phyloP scores from a whole-genome alignment of 2,329 filamentous ascomycete genomes.

The Microascus cirrosus region DNA sequence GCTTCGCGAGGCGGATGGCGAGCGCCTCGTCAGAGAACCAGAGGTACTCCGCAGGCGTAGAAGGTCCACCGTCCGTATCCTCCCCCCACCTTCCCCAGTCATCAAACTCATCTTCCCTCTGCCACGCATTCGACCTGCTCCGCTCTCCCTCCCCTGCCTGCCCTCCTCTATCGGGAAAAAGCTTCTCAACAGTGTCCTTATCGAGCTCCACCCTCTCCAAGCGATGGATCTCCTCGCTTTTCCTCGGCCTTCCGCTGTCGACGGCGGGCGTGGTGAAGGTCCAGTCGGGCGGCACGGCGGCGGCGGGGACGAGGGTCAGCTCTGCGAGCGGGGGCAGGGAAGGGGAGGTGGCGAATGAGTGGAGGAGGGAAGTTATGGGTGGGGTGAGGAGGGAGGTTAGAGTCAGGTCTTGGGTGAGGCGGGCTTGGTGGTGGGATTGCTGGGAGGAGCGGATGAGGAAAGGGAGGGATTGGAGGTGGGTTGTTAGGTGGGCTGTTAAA shows the following conservation, averaged over 20 bases:
- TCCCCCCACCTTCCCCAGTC: slow-evolving; percentile 34
- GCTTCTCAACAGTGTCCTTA: background rate
- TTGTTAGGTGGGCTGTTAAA: slow-evolving; percentile 18
- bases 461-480: slow-evolving; percentile 24
- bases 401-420: slow-evolving; percentile 24
- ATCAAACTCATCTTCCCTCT: slow-evolving; percentile 21
- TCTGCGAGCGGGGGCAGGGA: slow-evolving; percentile 23
- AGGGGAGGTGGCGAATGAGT: slow-evolving; percentile 21
- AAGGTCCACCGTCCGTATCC: slow-evolving; percentile 3
- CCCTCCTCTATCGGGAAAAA: background rate
- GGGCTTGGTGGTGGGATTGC: slow-evolving; percentile 18
- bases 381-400: slow-evolving; percentile 27
- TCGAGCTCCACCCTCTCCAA: slow-evolving; percentile 17
- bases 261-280: slow-evolving; percentile 14
- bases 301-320: slow-evolving; percentile 31
- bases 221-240: slow-evolving; percentile 17
- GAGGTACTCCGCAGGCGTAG: slow-evolving; percentile 11
- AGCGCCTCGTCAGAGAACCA: slow-evolving; percentile 38
- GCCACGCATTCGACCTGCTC: background rate
- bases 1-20: slow-evolving; percentile 30
- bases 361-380: slow-evolving; percentile 28
- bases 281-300: slow-evolving; percentile 25
- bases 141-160: background rate
- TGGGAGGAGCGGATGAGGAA: slow-evolving; percentile 22
- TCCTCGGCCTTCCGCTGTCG: background rate